A percentile compares a stretch with the other conserved stretches of the same genome.
phyloP scores from a whole-genome alignment of 306 rosid genomes.

The Psophocarpus tetragonolobus region DNA sequence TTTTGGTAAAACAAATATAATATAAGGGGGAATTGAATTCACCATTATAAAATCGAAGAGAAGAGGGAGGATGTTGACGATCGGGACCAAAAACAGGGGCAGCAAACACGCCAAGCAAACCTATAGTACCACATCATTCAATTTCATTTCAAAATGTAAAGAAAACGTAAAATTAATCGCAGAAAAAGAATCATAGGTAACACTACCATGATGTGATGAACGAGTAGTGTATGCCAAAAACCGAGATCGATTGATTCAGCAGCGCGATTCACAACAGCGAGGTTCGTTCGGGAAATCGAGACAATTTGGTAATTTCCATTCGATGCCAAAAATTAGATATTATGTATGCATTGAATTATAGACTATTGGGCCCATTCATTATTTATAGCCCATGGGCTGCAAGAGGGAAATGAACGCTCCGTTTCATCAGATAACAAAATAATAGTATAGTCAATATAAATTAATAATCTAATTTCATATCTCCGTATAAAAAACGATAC shows the following conservation, averaged over 20 bases:
- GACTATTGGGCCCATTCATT: background rate
- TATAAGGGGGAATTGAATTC: background rate
- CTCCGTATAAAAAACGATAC: too few species aligned
- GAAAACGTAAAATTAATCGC: background rate
- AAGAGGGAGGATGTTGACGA: constrained; percentile 45
- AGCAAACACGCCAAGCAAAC: constrained; percentile 47
- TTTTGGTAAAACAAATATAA: background rate
- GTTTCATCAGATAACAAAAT: too few species aligned
- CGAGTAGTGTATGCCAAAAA: background rate
- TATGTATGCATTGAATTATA: background rate
- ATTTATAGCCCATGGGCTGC: background rate
- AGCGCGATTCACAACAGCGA: background rate
- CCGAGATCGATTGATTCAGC: background rate
- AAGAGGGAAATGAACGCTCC: background rate
- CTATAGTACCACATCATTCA: constrained; percentile 4
- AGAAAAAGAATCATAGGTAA: background rate
- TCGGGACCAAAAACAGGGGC: constrained; percentile 48
- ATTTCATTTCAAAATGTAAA: background rate
- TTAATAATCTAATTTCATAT: too few species aligned
- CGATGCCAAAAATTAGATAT: background rate
- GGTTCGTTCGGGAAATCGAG: background rate
- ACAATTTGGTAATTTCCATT: background rate
- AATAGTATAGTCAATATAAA: too few species aligned
- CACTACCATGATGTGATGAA: constrained; percentile 25
- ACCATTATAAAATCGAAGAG: constrained; percentile 38